A percentile compares a stretch with the other conserved stretches of the same genome.
These are phyloP conservation scores for Mycena sp. DNA, from an alignment of 1,284 basidiomycete genomes.

Conservation along the genomic window DNA sequence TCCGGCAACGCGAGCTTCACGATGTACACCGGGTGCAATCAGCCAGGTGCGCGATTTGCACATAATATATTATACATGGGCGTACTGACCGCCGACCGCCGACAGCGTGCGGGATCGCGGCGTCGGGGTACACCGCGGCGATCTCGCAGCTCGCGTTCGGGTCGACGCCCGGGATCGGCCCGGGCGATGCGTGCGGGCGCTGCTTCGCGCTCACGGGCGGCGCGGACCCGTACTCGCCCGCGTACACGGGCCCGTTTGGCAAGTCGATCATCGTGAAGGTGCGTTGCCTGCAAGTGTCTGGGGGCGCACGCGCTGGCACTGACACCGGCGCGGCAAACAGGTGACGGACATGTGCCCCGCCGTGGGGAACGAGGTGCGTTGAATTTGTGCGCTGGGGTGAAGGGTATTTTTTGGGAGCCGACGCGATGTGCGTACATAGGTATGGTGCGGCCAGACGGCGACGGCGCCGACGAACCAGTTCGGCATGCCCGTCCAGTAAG, in stretches of 20 bases:
- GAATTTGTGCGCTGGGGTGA: neutral
- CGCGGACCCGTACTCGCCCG: slow-evolving; percentile 61
- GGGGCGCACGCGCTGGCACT: no score
- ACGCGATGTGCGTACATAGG: slow-evolving; percentile 35
- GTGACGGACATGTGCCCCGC: slow-evolving; percentile 43
- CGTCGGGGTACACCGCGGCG: slow-evolving; percentile 63
- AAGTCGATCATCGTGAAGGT: slow-evolving; percentile 63
- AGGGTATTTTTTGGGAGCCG: neutral
- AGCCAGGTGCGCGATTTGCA: slow-evolving; percentile 25
- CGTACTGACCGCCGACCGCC: no score
- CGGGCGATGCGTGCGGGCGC: slow-evolving; percentile 69
- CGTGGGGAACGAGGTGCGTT: slow-evolving; percentile 51
- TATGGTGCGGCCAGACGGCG: slow-evolving; percentile 63
- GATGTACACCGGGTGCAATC: slow-evolving; percentile 58
- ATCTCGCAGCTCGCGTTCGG: slow-evolving; percentile 66
- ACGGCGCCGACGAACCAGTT: slow-evolving; percentile 54
- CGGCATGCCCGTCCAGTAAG: slow-evolving; percentile 59
- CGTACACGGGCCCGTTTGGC: slow-evolving; percentile 59
- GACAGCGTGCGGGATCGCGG: slow-evolving; percentile 61
- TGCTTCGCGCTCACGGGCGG: slow-evolving; percentile 64
- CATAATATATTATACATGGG: no score
- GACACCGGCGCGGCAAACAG: slow-evolving; percentile 32
- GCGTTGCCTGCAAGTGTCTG: no score
- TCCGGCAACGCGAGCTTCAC: slow-evolving; percentile 66
- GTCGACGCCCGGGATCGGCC: slow-evolving; percentile 55